Evolutionary conservation across 2,329 filamentous ascomycete species (phyloP).

Genomic region (Cryphonectria naterciae): DNA sequence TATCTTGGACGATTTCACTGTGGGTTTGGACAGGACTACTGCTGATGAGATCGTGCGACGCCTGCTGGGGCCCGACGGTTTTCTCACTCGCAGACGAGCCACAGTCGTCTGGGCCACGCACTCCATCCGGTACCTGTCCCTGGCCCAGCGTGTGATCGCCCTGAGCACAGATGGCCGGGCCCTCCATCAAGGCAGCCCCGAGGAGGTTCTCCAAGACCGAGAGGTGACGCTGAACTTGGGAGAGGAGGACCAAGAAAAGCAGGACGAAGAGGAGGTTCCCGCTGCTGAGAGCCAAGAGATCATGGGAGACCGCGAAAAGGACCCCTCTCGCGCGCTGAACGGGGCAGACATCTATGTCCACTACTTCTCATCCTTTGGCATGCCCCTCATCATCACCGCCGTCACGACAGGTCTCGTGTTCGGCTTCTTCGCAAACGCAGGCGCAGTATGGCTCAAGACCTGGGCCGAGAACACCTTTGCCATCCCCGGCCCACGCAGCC

Average conservation of each 20-base stretch:
- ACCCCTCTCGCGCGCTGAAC: conserved; percentile 10
- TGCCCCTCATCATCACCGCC: conserved; percentile 14
- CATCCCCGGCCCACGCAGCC: conserved; percentile 12
- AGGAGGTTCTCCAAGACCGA: conserved; percentile 6
- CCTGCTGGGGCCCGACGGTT: conserved; percentile 1
- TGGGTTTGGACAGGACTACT: conserved; percentile 22
- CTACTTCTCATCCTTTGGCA: conserved; percentile 23
- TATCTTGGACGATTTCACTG: conserved; percentile 23
- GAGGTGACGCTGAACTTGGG: not conserved
- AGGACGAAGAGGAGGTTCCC: not conserved
- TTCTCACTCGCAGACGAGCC: conserved; percentile 37
- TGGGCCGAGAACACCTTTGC: conserved; percentile 29
- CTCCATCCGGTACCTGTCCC: conserved; percentile 33
- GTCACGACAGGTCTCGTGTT: conserved; percentile 8
- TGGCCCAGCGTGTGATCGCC: conserved; percentile 5
- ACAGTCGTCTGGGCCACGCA: conserved; percentile 43
- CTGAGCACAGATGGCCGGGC: conserved; percentile 10
- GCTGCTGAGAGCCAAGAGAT: too few species aligned
- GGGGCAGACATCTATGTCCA: conserved; percentile 19
- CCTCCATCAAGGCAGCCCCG: not conserved
- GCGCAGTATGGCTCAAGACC: conserved; percentile 28
- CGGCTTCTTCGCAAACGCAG: conserved; percentile 17
- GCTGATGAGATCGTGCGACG: conserved; percentile 14
- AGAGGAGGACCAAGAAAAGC: not conserved
- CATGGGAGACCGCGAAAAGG: conserved; percentile 6